Conservation (phyloP, 768 basidiomycete genomes). For the Pleurotus pulmonarius region DNA sequence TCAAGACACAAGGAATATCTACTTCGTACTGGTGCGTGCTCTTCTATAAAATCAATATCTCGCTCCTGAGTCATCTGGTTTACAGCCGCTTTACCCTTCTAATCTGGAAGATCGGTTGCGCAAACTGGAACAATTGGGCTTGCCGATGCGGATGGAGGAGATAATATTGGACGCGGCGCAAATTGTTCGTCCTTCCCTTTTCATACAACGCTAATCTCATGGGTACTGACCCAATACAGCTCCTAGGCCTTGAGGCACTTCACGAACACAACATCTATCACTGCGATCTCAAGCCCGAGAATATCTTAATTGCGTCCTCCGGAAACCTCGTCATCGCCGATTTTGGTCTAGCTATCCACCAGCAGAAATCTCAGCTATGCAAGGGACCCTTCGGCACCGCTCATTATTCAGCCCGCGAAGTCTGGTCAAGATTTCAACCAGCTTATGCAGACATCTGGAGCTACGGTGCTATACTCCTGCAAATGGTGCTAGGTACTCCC, state of each 20-base stretch:
- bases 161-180: not conserved
- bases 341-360: conserved; percentile 10
- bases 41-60: not conserved
- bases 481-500: conserved; percentile 11
- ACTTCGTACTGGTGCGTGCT: not conserved
- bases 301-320: conserved; percentile 13
- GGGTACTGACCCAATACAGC: not conserved
- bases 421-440: not conserved
- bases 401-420: not conserved
- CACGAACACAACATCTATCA: conserved; percentile 12
- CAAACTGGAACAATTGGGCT: not conserved
- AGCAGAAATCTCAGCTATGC: not conserved
- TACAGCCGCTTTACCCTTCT: not conserved
- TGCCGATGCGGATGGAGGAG: not conserved
- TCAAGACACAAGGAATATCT: not conserved
- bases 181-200: not conserved
- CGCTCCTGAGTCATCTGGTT: not conserved
- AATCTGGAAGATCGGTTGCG: not conserved
- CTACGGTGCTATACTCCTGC: conserved; percentile 9
- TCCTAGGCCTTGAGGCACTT: conserved; percentile 11
- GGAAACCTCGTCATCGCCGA: conserved; percentile 15
- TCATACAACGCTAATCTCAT: not conserved
- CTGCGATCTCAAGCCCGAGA: conserved; percentile 15
- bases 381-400: not conserved
- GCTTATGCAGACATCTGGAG: conserved; percentile 10